Percentiles rank a stretch among this genome's conserved stretches.
phyloP scores from a whole-genome alignment of 208 protist species.

The Naegleria gruberi region DNA sequence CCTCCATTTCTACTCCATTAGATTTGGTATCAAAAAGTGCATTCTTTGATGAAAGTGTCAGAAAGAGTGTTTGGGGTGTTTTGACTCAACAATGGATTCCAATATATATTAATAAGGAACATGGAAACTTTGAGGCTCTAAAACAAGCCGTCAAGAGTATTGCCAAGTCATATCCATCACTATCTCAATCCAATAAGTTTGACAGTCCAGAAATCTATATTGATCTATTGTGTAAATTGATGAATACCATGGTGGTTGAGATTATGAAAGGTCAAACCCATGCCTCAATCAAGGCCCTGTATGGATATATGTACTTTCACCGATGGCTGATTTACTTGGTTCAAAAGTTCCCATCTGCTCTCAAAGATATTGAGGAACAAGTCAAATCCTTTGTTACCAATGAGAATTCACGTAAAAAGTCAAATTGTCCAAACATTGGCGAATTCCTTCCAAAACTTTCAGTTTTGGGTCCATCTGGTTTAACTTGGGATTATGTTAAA shows the following conservation, averaged over 20 bases:
- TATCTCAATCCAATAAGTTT: too few relatives aligned
- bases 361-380: neutral
- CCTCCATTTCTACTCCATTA: neutral
- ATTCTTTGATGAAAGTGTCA: conserved; percentile 28
- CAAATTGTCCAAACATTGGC: neutral
- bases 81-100: conserved; percentile 40
- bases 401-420: too few relatives aligned
- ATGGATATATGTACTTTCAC: neutral
- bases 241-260: neutral
- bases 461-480: neutral
- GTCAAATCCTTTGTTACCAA: conserved; percentile 33
- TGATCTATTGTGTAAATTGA: neutral
- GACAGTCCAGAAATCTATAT: too few relatives aligned
- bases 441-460: neutral
- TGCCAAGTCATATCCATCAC: too few relatives aligned
- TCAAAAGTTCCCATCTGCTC: neutral
- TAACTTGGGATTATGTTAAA: neutral
- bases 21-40: conserved; percentile 17
- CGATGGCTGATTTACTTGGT: neutral
- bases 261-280: neutral
- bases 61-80: conserved; percentile 24
- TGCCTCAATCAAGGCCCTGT: neutral
- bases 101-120: conserved; percentile 36
- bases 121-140: too few relatives aligned
- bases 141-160: too few relatives aligned